A percentile compares a stretch with the other conserved stretches of the same genome.
phyloP scores from a whole-genome alignment of 352 stramenopile genomes.

The Pythium rhizo-oryzae region DNA sequence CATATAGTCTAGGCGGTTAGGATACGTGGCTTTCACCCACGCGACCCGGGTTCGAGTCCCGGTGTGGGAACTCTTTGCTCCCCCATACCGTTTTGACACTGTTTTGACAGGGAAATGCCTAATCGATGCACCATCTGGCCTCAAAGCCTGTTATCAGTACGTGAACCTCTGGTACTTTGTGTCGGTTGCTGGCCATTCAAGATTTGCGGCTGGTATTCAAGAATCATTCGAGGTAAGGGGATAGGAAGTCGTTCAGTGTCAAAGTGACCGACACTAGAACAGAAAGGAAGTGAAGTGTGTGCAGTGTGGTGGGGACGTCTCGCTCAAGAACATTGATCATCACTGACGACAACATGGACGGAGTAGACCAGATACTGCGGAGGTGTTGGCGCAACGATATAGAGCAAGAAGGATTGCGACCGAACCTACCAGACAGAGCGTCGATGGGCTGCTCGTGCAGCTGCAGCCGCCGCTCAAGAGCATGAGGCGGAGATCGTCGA shows the following conservation, averaged over 20 bases:
- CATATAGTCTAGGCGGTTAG: too few relatives aligned
- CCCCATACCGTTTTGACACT: too few relatives aligned
- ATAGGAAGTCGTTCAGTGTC: neutral
- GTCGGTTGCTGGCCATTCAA: neutral
- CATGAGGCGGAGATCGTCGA: neutral
- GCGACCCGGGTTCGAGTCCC: too few relatives aligned
- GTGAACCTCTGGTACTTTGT: neutral
- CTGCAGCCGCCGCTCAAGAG: neutral
- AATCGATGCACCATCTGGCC: neutral
- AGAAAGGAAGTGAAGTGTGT: neutral
- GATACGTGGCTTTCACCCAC: too few relatives aligned
- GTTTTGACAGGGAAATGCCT: neutral
- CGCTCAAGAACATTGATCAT: neutral
- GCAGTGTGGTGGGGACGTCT: neutral
- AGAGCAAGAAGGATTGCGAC: neutral
- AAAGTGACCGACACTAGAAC: neutral
- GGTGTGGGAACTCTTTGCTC: too few relatives aligned
- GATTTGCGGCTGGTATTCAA: neutral
- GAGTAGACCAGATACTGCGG: neutral
- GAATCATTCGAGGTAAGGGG: neutral
- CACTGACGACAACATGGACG: neutral
- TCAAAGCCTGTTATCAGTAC: neutral
- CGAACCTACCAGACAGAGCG: constrained; percentile 1
- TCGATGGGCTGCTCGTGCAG: neutral
- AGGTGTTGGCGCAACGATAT: neutral